Base-by-base conservation (phyloP, 2,329 filamentous ascomycete species). In the Colletotrichum paranaense region DNA sequence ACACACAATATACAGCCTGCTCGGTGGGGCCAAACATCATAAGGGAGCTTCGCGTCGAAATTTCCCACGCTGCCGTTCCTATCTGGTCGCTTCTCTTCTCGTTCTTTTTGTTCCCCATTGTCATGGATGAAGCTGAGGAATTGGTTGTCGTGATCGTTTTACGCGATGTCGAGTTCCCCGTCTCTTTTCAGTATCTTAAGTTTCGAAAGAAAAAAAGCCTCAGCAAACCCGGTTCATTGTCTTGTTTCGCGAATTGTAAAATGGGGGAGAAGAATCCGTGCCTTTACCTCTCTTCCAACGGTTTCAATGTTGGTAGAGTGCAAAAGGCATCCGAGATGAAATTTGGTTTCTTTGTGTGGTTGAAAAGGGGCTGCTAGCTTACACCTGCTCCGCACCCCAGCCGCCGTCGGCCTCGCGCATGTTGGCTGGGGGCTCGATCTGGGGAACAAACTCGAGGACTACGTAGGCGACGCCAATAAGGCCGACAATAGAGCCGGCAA, bases 361-460 rank as follows among this genome's bases (percentile, higher is more conserved):
- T 72, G 64, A 72, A 67, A 68, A 59, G 60, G 71, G 71, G 71
- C 67, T 53, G 56, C 71, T 73, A 56, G 30, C 71, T 81, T 91
- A 94, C 77, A 94, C 92, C 85, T 94, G 91, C 86, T 94, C 93
- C 75, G 92, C 92, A 69, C 92, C 93, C 92, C 93, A 95, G 78
- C 92, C 91, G 76, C 89, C 88, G 79, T 94, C 92, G 75, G 90
- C 91, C 82, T 94, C 93, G 81, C 93, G 91, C 93, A 95, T 95
- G 86, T 94, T 95, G 81, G 91, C 89, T 11, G 93, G 93, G 62
- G 93, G 92, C 84, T 95, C 93, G 80, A 95, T 94, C 75, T 92
- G 93, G 35, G 93, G 93, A 76, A 94, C 86, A 82, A 93, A 95
- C 83, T 95, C 93, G 80, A 95, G 89, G 60, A 85, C 91, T 76